Conservation (phyloP, 257 asterid genomes). For the Gentiana macrophylla region DNA sequence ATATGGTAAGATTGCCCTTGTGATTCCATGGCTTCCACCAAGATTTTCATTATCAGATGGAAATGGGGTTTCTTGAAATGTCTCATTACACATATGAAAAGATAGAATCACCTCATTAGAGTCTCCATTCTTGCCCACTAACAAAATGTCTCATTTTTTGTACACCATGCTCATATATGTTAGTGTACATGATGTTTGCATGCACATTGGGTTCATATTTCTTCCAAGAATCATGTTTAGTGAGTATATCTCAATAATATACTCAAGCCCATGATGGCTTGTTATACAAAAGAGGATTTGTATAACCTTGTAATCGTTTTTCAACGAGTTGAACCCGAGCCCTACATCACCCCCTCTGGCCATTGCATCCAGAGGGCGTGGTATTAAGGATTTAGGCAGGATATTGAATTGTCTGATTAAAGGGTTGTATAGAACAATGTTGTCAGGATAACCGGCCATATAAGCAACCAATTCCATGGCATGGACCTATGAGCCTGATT, state of each 20-base stretch:
- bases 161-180: slow-evolving; percentile 47
- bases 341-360: slow-evolving; percentile 47
- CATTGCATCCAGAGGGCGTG: slow-evolving; percentile 20
- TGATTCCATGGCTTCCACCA: too few species aligned
- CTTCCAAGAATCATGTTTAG: slow-evolving; percentile 29
- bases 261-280: slow-evolving; percentile 6
- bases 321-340: slow-evolving; percentile 30
- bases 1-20: too few species aligned
- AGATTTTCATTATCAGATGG: too few species aligned
- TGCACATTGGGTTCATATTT: slow-evolving; percentile 23
- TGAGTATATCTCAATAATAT: slow-evolving; percentile 45
- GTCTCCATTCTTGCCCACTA: slow-evolving; percentile 51
- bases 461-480: slow-evolving; percentile 41
- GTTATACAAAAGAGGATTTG: slow-evolving; percentile 39
- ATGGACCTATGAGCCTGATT: slow-evolving; percentile 48
- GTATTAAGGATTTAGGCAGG: slow-evolving; percentile 21
- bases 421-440: slow-evolving; percentile 50
- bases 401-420: slow-evolving; percentile 26
- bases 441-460: slow-evolving; percentile 47
- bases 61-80: too few species aligned
- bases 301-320: slow-evolving; percentile 34
- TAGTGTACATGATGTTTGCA: slow-evolving; percentile 36
- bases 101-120: slow-evolving; percentile 40
- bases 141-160: slow-evolving; percentile 32
- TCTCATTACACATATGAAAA: slow-evolving; percentile 17